phyloP scores from a whole-genome alignment of 1,139 yeast genomes.

The Candida tropicalis region DNA sequence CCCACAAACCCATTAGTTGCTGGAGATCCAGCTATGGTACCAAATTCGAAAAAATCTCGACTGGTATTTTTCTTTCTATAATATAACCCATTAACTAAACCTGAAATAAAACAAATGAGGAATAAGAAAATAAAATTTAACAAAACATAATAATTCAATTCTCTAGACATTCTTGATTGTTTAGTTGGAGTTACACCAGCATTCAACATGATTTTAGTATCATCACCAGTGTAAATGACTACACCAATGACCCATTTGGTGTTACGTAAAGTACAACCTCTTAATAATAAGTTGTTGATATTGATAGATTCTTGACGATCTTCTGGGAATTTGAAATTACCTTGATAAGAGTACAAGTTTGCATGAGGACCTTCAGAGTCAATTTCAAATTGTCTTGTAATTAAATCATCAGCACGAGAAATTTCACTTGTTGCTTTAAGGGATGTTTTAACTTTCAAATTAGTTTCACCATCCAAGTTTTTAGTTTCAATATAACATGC shows the following conservation, averaged over 20 bases:
- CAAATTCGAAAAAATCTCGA: conserved; percentile 49
- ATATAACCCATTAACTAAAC: conserved; percentile 53
- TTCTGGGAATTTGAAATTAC: conserved; percentile 41
- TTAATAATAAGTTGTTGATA: conserved; percentile 49
- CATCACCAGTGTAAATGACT: conserved; percentile 55
- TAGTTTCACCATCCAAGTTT: conserved; percentile 64
- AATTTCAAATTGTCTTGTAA: conserved; percentile 40
- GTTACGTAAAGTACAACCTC: conserved; percentile 57
- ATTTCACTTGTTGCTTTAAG: conserved; percentile 29
- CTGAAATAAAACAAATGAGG: conserved; percentile 53
- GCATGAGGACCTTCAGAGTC: conserved; percentile 61
- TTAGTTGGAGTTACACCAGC: conserved; percentile 62
- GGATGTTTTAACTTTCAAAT: conserved; percentile 52
- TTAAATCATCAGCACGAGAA: conserved; percentile 47
- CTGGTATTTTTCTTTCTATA: conserved; percentile 39
- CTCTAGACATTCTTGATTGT: conserved; percentile 53
- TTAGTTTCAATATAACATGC: conserved; percentile 61
- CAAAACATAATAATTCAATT: conserved; percentile 52
- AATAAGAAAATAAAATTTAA: conserved; percentile 51
- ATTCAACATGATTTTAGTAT: conserved; percentile 59
- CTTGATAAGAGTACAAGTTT: conserved; percentile 56
- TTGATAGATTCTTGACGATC: conserved; percentile 45
- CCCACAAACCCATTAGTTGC: conserved; percentile 53
- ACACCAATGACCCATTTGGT: conserved; percentile 58
- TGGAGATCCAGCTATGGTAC: conserved; percentile 54